Evolutionary conservation across 257 asterid species (phyloP), one percentile per base, ranked within the genome.

Genomic region (Ligustrum vulgare): DNA sequence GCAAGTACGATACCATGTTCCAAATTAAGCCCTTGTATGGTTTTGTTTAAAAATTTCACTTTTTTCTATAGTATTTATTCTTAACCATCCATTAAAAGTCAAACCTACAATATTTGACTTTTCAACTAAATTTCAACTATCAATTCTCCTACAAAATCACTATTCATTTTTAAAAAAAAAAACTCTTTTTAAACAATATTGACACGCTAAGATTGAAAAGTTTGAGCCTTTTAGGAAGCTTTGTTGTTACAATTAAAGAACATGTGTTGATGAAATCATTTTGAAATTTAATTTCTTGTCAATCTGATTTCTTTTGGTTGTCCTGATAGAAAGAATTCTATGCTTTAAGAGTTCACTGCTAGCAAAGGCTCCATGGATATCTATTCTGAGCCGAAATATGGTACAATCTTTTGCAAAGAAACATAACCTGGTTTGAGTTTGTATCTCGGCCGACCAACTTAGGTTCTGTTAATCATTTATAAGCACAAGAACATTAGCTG

Each of bases 181-280:
- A n/a, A n/a, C n/a, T n/a, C n/a, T n/a, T n/a, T n/a, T n/a, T n/a
- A n/a, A n/a, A n/a, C n/a, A n/a, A n/a, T n/a, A n/a, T n/a, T n/a
- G n/a, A n/a, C n/a, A n/a, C n/a, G n/a, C n/a, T n/a, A 11, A 11
- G 49, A 41, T 41, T 8, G 35, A 33, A 39, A 73, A 41, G 64
- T 37, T 37, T 13, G 62, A 60, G 18, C 45, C 11, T n/a, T 28
- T 56, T 68, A 5, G 47, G 62, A 72, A 16, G 36, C 37, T 68
- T 62, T 32, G 8, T 69, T 32, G 39, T 51, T 49, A 49, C 31
- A 15, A 33, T 80, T 39, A 25, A 37, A 36, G 75, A 79, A 73
- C 68, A 8, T 39, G 18, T 60, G 65, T 67, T 20, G 69, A 66
- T 28, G 31, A 28, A 70, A 63, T 71, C 69, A 35, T 31, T 16